Evolutionary conservation across 2,329 filamentous ascomycete genomes (phyloP).

Genomic region (Myriosclerotinia duriaeana): DNA sequence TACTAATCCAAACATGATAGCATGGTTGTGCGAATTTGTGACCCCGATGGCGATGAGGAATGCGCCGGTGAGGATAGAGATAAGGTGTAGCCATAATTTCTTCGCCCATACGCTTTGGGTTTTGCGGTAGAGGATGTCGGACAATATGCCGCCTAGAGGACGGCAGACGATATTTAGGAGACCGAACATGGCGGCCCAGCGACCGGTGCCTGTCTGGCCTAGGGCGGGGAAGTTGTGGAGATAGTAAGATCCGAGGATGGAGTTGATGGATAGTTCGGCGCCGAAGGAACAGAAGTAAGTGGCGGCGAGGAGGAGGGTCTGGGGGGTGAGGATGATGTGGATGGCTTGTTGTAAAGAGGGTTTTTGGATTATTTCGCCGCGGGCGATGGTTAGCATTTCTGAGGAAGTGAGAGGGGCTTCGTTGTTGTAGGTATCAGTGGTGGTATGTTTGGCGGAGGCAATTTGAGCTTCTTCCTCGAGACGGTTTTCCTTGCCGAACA

Average conservation of each 20-base stretch:
- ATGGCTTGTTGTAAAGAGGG: constrained; percentile 54
- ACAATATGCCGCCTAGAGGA: constrained; percentile 61
- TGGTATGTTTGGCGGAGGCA: constrained; percentile 44
- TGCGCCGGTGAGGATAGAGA: constrained; percentile 56
- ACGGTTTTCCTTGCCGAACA: constrained; percentile 40
- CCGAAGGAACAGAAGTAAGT: constrained; percentile 66
- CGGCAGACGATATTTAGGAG: constrained; percentile 69
- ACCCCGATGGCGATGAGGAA: constrained; percentile 64
- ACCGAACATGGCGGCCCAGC: constrained; percentile 72
- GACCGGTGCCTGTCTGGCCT: constrained; percentile 55
- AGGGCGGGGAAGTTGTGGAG: constrained; percentile 58
- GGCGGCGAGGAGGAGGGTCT: constrained; percentile 55
- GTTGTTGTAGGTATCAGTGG: constrained; percentile 37
- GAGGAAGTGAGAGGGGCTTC: constrained; percentile 51
- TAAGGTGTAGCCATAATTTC: constrained; percentile 59
- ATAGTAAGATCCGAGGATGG: constrained; percentile 59
- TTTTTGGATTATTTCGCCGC: constrained; percentile 53
- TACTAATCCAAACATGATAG: constrained; percentile 73
- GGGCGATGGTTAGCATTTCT: constrained; percentile 54
- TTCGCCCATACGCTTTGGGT: constrained; percentile 58
- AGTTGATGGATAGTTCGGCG: constrained; percentile 61
- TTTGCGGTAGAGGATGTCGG: constrained; percentile 44
- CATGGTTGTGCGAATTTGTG: constrained; percentile 59
- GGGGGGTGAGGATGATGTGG: constrained; percentile 50
- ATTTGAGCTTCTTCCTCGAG: constrained; percentile 51